These are phyloP conservation scores for Blastocystis sp. DNA, from an alignment of 352 stramenopile species.

Conservation along the genomic window DNA sequence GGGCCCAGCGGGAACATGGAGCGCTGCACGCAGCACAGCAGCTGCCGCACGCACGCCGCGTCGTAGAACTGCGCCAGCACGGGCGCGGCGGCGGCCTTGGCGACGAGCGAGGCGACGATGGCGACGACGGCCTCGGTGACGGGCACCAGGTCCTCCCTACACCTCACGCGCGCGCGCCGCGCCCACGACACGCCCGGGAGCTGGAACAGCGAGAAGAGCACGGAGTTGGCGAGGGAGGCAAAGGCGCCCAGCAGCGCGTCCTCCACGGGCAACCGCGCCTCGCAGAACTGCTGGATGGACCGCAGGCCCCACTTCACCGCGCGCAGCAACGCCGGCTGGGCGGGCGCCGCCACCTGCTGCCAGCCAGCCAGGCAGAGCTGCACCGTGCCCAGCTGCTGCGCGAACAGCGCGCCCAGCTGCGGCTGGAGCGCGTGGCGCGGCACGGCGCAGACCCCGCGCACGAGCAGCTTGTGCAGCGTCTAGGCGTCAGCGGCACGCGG, in stretches of 20 bases:
- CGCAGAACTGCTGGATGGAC: background rate
- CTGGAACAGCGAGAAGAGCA: slow-evolving; percentile 35
- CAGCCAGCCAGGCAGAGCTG: background rate
- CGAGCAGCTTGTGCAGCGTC: slow-evolving; percentile 14
- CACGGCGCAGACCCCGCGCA: background rate
- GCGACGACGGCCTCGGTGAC: background rate
- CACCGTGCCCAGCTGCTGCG: background rate
- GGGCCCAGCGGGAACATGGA: slow-evolving; percentile 29
- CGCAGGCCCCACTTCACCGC: slow-evolving; percentile 53
- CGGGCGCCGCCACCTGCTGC: background rate
- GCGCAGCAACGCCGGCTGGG: background rate
- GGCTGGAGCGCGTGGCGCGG: background rate
- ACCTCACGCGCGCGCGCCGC: background rate
- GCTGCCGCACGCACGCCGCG: background rate
- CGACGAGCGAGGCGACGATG: background rate
- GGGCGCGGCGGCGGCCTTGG: background rate
- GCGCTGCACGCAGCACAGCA: slow-evolving; percentile 40
- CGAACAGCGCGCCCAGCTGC: background rate
- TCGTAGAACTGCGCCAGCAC: slow-evolving; percentile 13
- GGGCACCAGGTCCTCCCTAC: slow-evolving; percentile 6
- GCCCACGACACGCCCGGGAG: background rate
- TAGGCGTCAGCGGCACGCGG: background rate
- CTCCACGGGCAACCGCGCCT: background rate
- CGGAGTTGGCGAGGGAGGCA: slow-evolving; percentile 2
- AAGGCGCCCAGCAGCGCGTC: background rate